A percentile compares a stretch with the other conserved stretches of the same genome.
phyloP scores from a whole-genome alignment of 192 early-diverging fungal species.

The Coemansia sp. region DNA sequence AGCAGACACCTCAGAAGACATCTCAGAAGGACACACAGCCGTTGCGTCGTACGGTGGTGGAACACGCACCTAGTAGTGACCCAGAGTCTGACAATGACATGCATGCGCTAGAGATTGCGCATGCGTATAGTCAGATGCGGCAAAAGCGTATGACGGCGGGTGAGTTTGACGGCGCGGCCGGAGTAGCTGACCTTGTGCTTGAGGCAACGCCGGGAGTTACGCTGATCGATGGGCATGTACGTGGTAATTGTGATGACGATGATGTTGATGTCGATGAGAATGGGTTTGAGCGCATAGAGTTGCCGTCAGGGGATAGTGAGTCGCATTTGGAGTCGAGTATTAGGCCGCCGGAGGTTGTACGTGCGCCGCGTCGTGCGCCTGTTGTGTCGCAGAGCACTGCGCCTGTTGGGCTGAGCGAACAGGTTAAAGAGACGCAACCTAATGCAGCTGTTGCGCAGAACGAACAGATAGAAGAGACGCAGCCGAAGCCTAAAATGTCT shows the following conservation, averaged over 20 bases:
- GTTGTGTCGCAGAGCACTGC: background rate
- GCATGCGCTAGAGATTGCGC: constrained; percentile 49
- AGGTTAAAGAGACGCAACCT: no score
- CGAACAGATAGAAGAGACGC: background rate
- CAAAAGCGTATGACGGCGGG: constrained; percentile 24
- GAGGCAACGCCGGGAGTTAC: constrained; percentile 13
- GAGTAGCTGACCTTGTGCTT: constrained; percentile 34
- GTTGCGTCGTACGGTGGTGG: constrained; percentile 32
- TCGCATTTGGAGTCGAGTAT: background rate
- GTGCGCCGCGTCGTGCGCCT: background rate
- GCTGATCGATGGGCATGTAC: constrained; percentile 11
- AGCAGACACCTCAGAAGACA: constrained; percentile 1
- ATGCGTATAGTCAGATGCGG: constrained; percentile 38
- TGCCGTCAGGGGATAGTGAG: background rate
- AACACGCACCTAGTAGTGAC: constrained; percentile 7
- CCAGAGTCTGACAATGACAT: constrained; percentile 33
- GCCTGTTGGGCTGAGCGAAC: background rate
- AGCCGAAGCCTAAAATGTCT: constrained; percentile 45
- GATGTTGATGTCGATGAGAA: constrained; percentile 1
- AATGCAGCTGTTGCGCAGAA: background rate
- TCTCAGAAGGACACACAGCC: constrained; percentile 5
- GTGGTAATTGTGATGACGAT: background rate
- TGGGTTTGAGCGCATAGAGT: constrained; percentile 12
- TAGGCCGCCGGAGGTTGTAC: constrained; percentile 28
- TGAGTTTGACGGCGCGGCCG: constrained; percentile 31